Evolutionary conservation across 2,329 filamentous ascomycete species (phyloP), one percentile per base, ranked within the genome.

Genomic region (Colletotrichum simmondsii): DNA sequence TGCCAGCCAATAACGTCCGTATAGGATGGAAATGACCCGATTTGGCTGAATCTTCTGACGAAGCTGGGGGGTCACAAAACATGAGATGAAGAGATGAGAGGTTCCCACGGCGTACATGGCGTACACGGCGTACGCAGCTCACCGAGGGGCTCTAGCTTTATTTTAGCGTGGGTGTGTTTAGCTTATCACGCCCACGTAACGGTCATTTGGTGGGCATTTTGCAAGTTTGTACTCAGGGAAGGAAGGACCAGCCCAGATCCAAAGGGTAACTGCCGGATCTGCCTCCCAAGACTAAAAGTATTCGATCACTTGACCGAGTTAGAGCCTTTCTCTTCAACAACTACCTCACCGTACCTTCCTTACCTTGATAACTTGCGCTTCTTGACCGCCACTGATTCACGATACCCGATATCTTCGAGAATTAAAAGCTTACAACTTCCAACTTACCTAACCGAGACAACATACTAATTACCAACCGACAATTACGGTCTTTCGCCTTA

Each of bases 111-210:
- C 8, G 8, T 32, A 35, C 32, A 35, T 12, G 32, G 32, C 32
- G 32, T 35, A 12, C 22, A 35, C 7, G 37, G 6, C 22, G 37
- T 56, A 61, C 56, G 61, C 54, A 26, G 71, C 35, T 65, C 66
- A 49, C 71, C 35, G 22, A 58, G 66, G 61, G 71, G 71, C 71
- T 70, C 61, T 62, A 73, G 66, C 71, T 73, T 32, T 53, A 22
- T 57, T 57, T 73, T 71, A 65, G 70, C 54, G 66, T 57, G 12
- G 24, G n/a, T 10, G 11, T 24, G 30, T 46, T 56, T 37, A 19
- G 56, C 61, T 65, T 70, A 65, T 58, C 66, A 19, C 35, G n/a
- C 66, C 66, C 22, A 26, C 28, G 54, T 28, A 54, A 68, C 53
- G 53, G 68, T 60, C 53, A 70, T 42, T 49, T 42, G 26, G 28